Base-by-base conservation (phyloP, 495 filamentous ascomycete species). In the Tuber melanosporum region DNA sequence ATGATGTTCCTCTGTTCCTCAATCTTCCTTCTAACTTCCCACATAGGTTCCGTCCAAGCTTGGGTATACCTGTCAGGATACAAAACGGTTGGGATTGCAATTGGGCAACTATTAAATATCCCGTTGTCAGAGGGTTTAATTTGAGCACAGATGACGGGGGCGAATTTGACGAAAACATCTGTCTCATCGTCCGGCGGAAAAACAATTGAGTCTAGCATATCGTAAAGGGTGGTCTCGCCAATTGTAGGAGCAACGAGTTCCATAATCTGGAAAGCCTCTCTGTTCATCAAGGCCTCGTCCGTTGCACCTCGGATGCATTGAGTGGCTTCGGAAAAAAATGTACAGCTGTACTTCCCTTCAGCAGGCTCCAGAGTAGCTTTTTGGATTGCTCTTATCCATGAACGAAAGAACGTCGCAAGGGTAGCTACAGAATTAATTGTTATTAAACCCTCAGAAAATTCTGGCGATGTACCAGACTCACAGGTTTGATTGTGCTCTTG, bases 1-100 rank as follows among this genome's bases (percentile, higher is more conserved):
- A 85, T 80, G 49, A 81, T 78, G 75, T 39, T 77, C 62, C 80
- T 84, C 74, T 74, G 79, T 20, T 74, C 74, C 74, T 88, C 86
- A 71, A 89, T 74, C 45, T 84, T 82, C 43, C 85, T 78, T 20
- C 89, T 83, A 45, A 89, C 85, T n/a, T 87, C 87, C 71, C 84
- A 87, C 32, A 90, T 85, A 75, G 87, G 81, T 2, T 90, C 86
- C 77, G 86, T 86, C 76, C 88, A 88, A 47, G 84, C 85, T 73
- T 89, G 87, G 76, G 94, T 84, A 84, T 97, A 97, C 49, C 93
- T 88, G 83, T 97, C 94, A 12, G 90, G 87, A 80, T 94, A 96
- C 79, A 94, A 90, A 0, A 89, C 86, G 22, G 88, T 85, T 45
- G 93, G 93, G 32, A 95, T 88, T 20, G 91, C 89, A 69, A 95